Conservation (phyloP, 768 basidiomycete species). For the Mycena rebaudengoi region DNA sequence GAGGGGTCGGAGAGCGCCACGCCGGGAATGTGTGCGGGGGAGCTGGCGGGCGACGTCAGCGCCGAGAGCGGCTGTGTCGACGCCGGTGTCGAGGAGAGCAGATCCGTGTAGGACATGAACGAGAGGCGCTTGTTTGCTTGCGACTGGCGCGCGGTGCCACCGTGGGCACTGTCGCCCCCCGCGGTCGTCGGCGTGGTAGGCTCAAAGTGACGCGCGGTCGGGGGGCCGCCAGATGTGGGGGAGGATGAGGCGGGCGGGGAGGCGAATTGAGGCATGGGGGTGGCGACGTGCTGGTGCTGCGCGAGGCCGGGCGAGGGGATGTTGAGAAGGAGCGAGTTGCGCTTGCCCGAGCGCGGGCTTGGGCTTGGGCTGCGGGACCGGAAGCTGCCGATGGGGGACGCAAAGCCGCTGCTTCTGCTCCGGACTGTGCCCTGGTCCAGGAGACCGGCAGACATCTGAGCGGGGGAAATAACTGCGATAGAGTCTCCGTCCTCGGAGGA, state of each 20-base stretch:
- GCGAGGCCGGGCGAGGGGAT: constrained; percentile 49
- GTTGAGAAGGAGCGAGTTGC: constrained; percentile 57
- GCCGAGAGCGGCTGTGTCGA: constrained; percentile 76
- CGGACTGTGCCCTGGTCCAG: constrained; percentile 25
- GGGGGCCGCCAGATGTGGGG: constrained; percentile 26
- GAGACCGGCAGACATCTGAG: constrained; percentile 27
- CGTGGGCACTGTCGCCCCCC: background rate
- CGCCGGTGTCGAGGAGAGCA: constrained; percentile 80
- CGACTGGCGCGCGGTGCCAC: constrained; percentile 27
- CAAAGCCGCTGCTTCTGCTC: constrained; percentile 60
- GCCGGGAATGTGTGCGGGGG: constrained; percentile 77
- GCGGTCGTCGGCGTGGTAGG: constrained; percentile 17
- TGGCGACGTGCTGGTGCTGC: constrained; percentile 27
- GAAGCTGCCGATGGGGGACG: constrained; percentile 75
- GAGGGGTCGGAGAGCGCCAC: constrained; percentile 50
- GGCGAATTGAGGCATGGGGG: constrained; percentile 28
- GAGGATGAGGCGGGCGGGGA: constrained; percentile 32
- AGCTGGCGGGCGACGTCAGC: constrained; percentile 69
- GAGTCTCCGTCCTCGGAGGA: constrained; percentile 59
- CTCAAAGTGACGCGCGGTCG: constrained; percentile 21
- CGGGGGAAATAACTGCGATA: constrained; percentile 71
- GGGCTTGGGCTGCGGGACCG: constrained; percentile 76
- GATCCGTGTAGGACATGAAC: constrained; percentile 89
- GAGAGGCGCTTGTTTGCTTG: constrained; percentile 75
- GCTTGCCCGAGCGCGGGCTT: constrained; percentile 42